Conservation (phyloP, 106 monocot genomes). For the Dendrobium huoshanense region DNA sequence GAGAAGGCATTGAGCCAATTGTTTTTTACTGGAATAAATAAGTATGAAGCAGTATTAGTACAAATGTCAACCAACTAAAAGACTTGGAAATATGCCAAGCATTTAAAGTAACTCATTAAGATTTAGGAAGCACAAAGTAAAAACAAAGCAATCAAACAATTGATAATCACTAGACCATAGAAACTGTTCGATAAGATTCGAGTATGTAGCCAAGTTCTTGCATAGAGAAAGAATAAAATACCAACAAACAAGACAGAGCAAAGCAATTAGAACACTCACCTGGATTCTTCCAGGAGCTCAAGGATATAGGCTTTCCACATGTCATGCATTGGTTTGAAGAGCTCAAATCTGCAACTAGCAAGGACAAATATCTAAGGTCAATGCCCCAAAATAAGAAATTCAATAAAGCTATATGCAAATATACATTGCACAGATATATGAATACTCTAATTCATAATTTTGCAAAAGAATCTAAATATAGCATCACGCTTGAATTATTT, state of each 20-base stretch:
- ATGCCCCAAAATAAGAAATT: background rate
- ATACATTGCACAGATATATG: background rate
- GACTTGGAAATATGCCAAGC: background rate
- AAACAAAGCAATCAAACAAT: background rate
- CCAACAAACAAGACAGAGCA: background rate
- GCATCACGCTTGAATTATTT: too few species aligned
- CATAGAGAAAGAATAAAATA: background rate
- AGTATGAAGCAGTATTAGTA: background rate
- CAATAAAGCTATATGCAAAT: background rate
- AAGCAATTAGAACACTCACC: conserved; percentile 23
- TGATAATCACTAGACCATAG: background rate
- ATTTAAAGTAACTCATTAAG: background rate
- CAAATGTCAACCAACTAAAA: background rate
- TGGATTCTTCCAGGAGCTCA: conserved; percentile 50
- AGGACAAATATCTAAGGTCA: background rate
- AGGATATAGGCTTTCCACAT: conserved; percentile 89
- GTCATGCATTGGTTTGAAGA: conserved; percentile 81
- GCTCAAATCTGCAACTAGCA: conserved; percentile 51
- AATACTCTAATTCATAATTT: background rate
- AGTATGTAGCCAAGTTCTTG: background rate
- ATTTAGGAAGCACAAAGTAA: background rate
- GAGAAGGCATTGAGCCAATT: conserved; percentile 51
- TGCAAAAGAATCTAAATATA: too few species aligned
- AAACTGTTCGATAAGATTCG: background rate
- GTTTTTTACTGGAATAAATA: conserved; percentile 56